Evolutionary conservation across 2,329 filamentous ascomycete species (phyloP).

Genomic region (Neonectria neomacrospora): DNA sequence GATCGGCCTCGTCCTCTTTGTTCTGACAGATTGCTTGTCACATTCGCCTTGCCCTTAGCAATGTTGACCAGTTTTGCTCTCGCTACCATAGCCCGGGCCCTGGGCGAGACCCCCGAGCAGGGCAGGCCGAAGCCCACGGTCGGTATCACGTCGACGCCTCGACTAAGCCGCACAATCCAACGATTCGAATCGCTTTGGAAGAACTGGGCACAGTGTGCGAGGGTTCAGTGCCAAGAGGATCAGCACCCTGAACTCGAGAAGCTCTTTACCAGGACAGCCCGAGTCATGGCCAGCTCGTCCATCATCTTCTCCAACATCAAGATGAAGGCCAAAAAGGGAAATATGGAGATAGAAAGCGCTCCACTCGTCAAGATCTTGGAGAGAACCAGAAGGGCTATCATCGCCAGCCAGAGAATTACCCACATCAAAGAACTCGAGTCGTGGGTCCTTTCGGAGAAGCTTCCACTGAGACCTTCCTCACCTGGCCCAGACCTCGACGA

Average conservation of each 20-base stretch:
- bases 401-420: conserved; percentile 28
- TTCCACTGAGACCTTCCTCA: conserved; percentile 4
- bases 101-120: conserved; percentile 33
- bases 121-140: conserved; percentile 18
- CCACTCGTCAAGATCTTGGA: conserved; percentile 26
- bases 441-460: conserved; percentile 20
- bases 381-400: conserved; percentile 28
- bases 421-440: conserved; percentile 27
- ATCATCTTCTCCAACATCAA: conserved; percentile 32
- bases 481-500: conserved; percentile 14
- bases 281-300: conserved; percentile 27
- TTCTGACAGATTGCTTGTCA: conserved; percentile 10
- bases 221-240: conserved; percentile 12
- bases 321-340: conserved; percentile 20
- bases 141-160: conserved; percentile 15
- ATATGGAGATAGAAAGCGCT: conserved; percentile 17
- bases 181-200: conserved; percentile 28
- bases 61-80: conserved; percentile 33
- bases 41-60: conserved; percentile 4
- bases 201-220: conserved; percentile 20
- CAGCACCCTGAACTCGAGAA: conserved; percentile 24
- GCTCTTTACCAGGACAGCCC: conserved; percentile 22
- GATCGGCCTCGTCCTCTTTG: conserved; percentile 1
- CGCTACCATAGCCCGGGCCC: conserved; percentile 24
- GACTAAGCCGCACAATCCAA: conserved; percentile 22